phyloP scores from a whole-genome alignment of 495 filamentous ascomycete genomes.

The Penicillium macrosclerotiorum region DNA sequence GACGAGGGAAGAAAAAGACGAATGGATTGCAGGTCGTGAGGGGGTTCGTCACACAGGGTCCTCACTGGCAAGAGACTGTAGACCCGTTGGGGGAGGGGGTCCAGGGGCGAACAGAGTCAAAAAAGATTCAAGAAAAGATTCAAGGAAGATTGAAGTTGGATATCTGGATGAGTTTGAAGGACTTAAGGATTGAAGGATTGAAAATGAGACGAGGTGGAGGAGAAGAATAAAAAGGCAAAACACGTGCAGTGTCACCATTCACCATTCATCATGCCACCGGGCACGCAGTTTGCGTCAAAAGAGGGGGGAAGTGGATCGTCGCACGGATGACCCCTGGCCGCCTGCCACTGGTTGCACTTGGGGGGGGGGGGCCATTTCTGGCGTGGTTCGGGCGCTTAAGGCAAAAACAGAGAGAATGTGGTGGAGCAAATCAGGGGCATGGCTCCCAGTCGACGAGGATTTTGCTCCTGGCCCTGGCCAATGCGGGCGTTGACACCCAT shows the following conservation, averaged over 20 bases:
- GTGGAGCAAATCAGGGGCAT: too few relatives aligned
- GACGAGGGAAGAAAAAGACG: neutral
- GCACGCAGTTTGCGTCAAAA: neutral
- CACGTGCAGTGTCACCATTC: constrained; percentile 1
- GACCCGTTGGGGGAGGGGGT: too few relatives aligned
- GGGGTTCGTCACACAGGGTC: too few relatives aligned
- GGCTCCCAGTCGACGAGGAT: too few relatives aligned
- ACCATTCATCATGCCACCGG: constrained; percentile 13
- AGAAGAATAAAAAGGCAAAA: neutral
- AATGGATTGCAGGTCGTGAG: too few relatives aligned
- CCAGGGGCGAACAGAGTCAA: too few relatives aligned
- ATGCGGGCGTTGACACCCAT: too few relatives aligned
- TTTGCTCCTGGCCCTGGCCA: too few relatives aligned
- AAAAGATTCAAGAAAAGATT: too few relatives aligned
- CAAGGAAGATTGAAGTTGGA: too few relatives aligned
- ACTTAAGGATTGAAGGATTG: neutral
- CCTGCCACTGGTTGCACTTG: constrained; percentile 1
- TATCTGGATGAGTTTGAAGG: neutral
- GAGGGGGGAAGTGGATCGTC: neutral
- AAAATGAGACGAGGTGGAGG: neutral
- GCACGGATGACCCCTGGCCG: constrained; percentile 17
- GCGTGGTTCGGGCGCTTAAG: constrained; percentile 37
- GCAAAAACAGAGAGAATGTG: too few relatives aligned
- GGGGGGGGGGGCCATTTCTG: constrained; percentile 10
- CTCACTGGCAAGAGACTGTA: too few relatives aligned